Evolutionary conservation across 108 stramenopile species (phyloP).

Genomic region (Parmales sp.): DNA sequence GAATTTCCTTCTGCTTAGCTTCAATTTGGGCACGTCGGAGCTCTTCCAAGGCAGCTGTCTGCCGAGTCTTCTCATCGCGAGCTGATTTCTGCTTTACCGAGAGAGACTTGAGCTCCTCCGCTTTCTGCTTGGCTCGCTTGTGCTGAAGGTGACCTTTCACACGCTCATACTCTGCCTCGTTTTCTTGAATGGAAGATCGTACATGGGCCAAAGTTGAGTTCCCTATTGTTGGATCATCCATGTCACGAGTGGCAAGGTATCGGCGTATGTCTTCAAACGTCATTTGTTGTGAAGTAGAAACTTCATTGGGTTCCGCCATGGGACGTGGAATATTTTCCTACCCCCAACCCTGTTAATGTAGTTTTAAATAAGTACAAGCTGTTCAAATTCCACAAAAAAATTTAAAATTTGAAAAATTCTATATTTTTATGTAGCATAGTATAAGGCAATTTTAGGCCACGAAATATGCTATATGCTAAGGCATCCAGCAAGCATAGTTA

Average conservation of each 20-base stretch:
- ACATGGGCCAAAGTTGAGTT: not conserved
- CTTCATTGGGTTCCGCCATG: too few species aligned
- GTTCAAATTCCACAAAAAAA: too few species aligned
- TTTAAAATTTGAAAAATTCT: too few species aligned
- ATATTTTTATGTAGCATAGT: too few species aligned
- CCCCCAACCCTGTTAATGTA: too few species aligned
- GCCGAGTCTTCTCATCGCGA: not conserved
- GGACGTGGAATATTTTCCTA: too few species aligned
- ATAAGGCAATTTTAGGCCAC: too few species aligned
- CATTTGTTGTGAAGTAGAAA: too few species aligned
- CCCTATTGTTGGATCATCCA: conserved; percentile 1
- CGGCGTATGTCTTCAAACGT: conserved; percentile 1
- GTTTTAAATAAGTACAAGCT: too few species aligned
- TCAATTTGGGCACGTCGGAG: not conserved
- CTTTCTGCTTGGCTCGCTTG: not conserved
- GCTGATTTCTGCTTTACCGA: not conserved
- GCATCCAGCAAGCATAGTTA: too few species aligned
- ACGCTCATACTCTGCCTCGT: not conserved
- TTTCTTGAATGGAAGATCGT: not conserved
- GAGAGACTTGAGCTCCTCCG: not conserved
- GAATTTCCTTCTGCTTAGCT: not conserved
- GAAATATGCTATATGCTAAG: too few species aligned
- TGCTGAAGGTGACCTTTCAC: not conserved
- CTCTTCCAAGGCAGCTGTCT: not conserved
- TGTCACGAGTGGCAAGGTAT: not conserved